Evolutionary conservation across 768 basidiomycete genomes (phyloP).

Genomic region (Leccinum barrowsii): DNA sequence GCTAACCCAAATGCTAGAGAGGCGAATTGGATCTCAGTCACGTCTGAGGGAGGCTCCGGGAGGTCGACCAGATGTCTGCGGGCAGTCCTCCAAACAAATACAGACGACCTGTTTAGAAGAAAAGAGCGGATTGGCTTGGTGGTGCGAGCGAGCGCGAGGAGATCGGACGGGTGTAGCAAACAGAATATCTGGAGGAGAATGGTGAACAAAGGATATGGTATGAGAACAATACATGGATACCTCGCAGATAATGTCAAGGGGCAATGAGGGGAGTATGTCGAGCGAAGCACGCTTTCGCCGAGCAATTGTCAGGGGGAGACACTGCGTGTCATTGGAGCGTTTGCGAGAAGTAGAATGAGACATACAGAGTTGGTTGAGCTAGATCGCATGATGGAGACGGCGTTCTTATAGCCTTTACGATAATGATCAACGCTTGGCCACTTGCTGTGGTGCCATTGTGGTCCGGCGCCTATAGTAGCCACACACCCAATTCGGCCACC

Average conservation of each 20-base stretch:
- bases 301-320: neutral
- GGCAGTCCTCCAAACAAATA: conserved; percentile 33
- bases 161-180: conserved; percentile 42
- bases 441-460: neutral
- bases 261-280: conserved; percentile 34
- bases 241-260: conserved; percentile 29
- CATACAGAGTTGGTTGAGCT: conserved; percentile 5
- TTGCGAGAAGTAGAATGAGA: neutral
- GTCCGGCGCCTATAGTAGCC: neutral
- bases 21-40: conserved; percentile 49
- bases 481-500: neutral
- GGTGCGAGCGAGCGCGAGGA: conserved; percentile 44
- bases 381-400: neutral
- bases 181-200: conserved; percentile 37
- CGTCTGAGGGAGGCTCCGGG: conserved; percentile 43
- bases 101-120: conserved; percentile 32
- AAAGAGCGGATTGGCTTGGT: conserved; percentile 39
- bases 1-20: conserved; percentile 45
- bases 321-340: neutral
- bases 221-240: conserved; percentile 1
- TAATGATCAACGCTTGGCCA: neutral
- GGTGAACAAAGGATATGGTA: neutral
- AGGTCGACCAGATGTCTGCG: conserved; percentile 36
- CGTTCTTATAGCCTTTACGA: neutral
- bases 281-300: conserved; percentile 17